Evolutionary conservation across 2,329 filamentous ascomycete species (phyloP), one percentile per base, ranked within the genome.

Genomic region (Botrytis squamosa): DNA sequence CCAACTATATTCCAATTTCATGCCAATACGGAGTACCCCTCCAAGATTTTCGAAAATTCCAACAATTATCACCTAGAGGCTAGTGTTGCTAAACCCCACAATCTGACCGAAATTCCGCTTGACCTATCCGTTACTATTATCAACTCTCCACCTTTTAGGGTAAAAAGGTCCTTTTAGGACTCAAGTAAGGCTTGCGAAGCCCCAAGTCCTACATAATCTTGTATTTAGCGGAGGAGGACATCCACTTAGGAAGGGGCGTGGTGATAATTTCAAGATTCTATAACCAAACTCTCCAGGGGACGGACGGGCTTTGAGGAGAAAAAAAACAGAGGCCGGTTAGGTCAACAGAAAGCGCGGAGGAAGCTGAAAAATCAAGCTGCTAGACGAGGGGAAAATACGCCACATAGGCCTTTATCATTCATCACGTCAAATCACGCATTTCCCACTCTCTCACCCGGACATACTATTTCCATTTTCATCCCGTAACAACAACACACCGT

Each of bases 21-120:
- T 25, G 65, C 46, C 33, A 55, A 55, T 68, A 55, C n/a, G 52
- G 52, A 55, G 14, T 29, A 68, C 65, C 65, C 65, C 65, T 68
- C 65, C 46, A 55, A 67, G 46, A n/a, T 55, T 55, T 67, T 25
- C 65, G n/a, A 49, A 25, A 63, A n/a, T 67, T 52, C 44, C 46
- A 68, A 68, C 66, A 68, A 33, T 57, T 29, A 42, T 57, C 25
- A n/a, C 49, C 49, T 33, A 40, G 36, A 18, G 52, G n/a, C 52
- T 57, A 57, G 52, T 29, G 40, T 57, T 57, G 36, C n/a, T 18
- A 68, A 33, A 66, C 14, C 66, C 66, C 66, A 68, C 66, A 68
- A 68, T 68, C 66, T 68, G 66, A 42, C 49, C 66, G 66, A 68
- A 57, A n/a, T 68, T 36, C 66, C 36, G 66, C 46, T 68, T 55